phyloP scores from a whole-genome alignment of 805 yeast species.

The Yamadazyma tumulicola region DNA sequence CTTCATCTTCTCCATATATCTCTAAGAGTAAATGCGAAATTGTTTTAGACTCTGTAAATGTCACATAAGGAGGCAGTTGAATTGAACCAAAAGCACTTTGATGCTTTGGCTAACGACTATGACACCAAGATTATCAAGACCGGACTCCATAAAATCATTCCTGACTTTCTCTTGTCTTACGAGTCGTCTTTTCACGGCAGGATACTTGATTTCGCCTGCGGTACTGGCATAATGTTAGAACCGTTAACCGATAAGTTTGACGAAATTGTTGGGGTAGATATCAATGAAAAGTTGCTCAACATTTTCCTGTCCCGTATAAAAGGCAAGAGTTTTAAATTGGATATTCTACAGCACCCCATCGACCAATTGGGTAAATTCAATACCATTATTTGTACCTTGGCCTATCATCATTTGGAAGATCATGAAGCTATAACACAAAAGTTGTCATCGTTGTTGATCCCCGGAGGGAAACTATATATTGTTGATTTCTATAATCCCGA shows the following conservation, averaged over 20 bases:
- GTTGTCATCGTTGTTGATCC: constrained; percentile 28
- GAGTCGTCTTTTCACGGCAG: background rate
- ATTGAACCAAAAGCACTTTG: constrained; percentile 15
- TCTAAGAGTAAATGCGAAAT: too few relatives aligned
- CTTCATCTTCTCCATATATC: too few relatives aligned
- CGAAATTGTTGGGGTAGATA: constrained; percentile 29
- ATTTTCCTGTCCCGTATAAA: constrained; percentile 4
- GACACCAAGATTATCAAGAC: constrained; percentile 19
- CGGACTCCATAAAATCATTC: constrained; percentile 1
- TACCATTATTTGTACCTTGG: constrained; percentile 31
- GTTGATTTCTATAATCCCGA: constrained; percentile 38
- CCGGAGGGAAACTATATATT: constrained; percentile 33
- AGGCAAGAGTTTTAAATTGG: constrained; percentile 17
- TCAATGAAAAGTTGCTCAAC: constrained; percentile 23
- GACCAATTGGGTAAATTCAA: constrained; percentile 24
- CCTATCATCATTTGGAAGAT: constrained; percentile 38
- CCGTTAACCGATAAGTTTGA: constrained; percentile 24
- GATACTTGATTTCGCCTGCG: constrained; percentile 42
- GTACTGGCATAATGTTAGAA: constrained; percentile 36
- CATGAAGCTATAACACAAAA: constrained; percentile 25
- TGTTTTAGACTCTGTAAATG: constrained; percentile 5
- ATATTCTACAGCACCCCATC: constrained; percentile 21
- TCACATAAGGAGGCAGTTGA: constrained; percentile 20
- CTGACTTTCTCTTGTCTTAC: constrained; percentile 2
- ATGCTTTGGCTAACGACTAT: constrained; percentile 14